These are phyloP conservation scores for Meyerozyma athensensis DNA, from an alignment of 1,139 yeast genomes.

Conservation along the genomic window DNA sequence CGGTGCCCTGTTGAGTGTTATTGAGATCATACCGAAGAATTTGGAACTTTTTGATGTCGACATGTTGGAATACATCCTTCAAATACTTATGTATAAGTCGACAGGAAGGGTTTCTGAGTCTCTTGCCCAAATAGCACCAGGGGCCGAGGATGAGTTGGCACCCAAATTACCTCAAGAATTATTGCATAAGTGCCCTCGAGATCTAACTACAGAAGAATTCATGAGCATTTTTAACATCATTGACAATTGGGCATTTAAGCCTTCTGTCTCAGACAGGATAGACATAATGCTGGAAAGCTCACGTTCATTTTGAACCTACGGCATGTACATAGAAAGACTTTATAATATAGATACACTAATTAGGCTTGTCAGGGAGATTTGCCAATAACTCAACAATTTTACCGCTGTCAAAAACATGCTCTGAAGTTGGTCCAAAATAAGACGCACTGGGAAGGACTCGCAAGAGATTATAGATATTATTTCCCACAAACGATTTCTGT, in stretches of 20 bases:
- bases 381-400: conserved; percentile 40
- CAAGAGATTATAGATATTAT: conserved; percentile 49
- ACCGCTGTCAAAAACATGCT: conserved; percentile 35
- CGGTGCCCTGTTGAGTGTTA: conserved; percentile 32
- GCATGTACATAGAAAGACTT: neutral
- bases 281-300: conserved; percentile 7
- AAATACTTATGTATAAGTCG: conserved; percentile 55
- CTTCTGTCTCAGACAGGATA: conserved; percentile 29
- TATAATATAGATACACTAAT: neutral
- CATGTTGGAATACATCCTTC: conserved; percentile 63
- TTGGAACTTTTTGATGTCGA: conserved; percentile 40
- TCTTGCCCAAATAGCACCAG: conserved; percentile 67
- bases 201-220: conserved; percentile 53
- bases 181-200: conserved; percentile 41
- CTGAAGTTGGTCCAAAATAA: conserved; percentile 39
- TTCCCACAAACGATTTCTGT: conserved; percentile 39
- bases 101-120: conserved; percentile 46
- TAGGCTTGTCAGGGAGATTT: conserved; percentile 28
- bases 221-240: conserved; percentile 46
- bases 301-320: neutral
- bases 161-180: conserved; percentile 32
- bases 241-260: conserved; percentile 84
- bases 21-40: conserved; percentile 57
- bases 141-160: conserved; percentile 62
- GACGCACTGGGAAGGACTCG: conserved; percentile 50